phyloP scores from a whole-genome alignment of 2,329 filamentous ascomycete species.

The Aspergillus melleus region DNA sequence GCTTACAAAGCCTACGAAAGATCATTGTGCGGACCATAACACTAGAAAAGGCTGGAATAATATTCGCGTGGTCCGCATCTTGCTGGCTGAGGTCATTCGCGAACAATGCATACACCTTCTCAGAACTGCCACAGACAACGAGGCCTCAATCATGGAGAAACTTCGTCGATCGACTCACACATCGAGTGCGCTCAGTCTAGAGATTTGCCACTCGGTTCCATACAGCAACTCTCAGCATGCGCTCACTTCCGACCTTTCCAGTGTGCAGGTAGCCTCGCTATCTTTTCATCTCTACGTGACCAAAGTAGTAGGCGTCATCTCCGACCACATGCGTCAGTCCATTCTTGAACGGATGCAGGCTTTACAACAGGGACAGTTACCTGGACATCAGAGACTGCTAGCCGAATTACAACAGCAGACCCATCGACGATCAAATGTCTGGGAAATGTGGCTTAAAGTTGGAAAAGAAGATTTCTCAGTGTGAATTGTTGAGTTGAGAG shows the following conservation, averaged over 20 bases:
- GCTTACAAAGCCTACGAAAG: too few relatives aligned
- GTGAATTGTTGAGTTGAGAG: not conserved
- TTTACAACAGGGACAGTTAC: not conserved
- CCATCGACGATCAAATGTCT: not conserved
- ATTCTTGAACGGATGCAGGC: conserved; percentile 2
- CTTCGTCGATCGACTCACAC: not conserved
- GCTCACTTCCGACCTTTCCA: not conserved
- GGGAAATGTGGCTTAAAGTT: conserved; percentile 2
- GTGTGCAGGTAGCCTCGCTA: not conserved
- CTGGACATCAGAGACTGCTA: not conserved
- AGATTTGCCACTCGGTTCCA: not conserved
- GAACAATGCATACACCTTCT: not conserved
- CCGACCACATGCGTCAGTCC: not conserved
- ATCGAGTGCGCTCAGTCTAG: not conserved
- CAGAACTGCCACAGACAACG: not conserved
- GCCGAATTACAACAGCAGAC: not conserved
- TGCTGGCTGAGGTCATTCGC: not conserved
- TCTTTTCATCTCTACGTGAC: conserved; percentile 3
- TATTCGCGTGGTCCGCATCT: conserved; percentile 1
- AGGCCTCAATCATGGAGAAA: not conserved
- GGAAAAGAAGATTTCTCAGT: conserved; percentile 4
- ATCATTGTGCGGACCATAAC: not conserved
- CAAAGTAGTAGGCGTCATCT: not conserved
- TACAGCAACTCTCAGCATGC: not conserved
- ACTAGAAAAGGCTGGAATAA: conserved; percentile 1